Base-by-base conservation (phyloP, 2,329 filamentous ascomycete genomes). In the Aspergillus arachidicola region DNA sequence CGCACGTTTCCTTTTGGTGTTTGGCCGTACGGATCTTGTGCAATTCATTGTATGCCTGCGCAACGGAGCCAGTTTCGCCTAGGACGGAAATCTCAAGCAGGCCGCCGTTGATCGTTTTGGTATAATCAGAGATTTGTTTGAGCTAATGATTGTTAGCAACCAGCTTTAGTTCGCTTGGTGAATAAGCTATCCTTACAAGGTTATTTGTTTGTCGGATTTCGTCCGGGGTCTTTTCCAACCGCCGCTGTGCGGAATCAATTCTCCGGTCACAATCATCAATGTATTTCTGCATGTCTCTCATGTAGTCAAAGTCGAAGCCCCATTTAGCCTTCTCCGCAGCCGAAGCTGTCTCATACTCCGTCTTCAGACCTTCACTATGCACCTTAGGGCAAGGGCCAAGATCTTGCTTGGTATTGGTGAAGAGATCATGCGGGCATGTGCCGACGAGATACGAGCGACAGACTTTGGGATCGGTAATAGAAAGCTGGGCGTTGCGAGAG, bases 381-480 rank as follows among this genome's bases (percentile, higher is more conserved):
- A 94, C 86, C 76, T 94, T 95, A 57, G 92, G 87, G 75, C 95
- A 99, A 0, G 89, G 87, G 2, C 95, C 95, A 38, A 98, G 87
- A 77, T 99, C 95, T 85, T 98, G 94, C 83, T 97, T 98, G 53
- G 95, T 99, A 82, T 99, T 99, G 69, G 94, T 99, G 86, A 99
- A 99, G 75, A 99, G 92, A 77, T 99, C 95, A 84, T 98, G 94
- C 0, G 95, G 95, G 78, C 95, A 99, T 63, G 92, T 96, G 72
- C 95, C 95, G 66, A 88, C 93, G 57, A 99, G 87, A 79, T 94
- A 98, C 21, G 94, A 97, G 60, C 93, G 92, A 83, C 95, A 99
- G 72, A 97, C 92, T 81, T 96, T 97, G 59, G 91, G 86, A 79
- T 98, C 95, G 64, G 89, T 95, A 72, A 99, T 91, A 67, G 91